Evolutionary conservation across 768 basidiomycete species (phyloP).

Genomic region (Russula compacta): DNA sequence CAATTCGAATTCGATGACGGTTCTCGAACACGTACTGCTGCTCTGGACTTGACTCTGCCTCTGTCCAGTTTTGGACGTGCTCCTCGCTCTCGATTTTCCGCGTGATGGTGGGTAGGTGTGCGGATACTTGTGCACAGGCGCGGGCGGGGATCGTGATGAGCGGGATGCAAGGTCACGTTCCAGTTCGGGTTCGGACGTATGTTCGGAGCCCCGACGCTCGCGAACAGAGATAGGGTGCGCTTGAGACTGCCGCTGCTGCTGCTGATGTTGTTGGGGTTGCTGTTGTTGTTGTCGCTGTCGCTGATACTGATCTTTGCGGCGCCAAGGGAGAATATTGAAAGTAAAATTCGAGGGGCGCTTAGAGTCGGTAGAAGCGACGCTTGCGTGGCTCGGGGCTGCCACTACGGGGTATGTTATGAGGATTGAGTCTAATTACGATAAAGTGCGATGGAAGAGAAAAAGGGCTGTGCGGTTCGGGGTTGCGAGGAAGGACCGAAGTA

Average conservation of each 20-base stretch:
- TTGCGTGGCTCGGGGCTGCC: background rate
- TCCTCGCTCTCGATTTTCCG: background rate
- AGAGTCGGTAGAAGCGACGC: background rate
- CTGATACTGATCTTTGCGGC: conserved; percentile 1
- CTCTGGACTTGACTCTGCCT: background rate
- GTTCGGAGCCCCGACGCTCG: background rate
- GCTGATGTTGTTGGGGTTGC: background rate
- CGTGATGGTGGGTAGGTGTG: conserved; percentile 6
- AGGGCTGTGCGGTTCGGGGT: background rate
- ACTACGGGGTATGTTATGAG: background rate
- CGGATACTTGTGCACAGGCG: background rate
- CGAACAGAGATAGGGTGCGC: background rate
- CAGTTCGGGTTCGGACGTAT: background rate
- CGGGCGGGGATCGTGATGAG: background rate
- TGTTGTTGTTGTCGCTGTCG: background rate
- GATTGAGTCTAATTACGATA: background rate
- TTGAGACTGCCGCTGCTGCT: background rate
- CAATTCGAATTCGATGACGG: background rate
- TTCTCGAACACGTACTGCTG: background rate
- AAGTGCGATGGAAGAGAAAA: background rate
- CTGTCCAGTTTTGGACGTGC: background rate
- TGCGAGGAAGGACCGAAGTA: background rate
- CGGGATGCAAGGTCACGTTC: background rate
- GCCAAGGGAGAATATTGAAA: background rate
- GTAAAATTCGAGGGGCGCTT: background rate